Evolutionary conservation across 2,329 filamentous ascomycete species (phyloP), one percentile per base, ranked within the genome.

Genomic region (Coleophoma crateriformis): DNA sequence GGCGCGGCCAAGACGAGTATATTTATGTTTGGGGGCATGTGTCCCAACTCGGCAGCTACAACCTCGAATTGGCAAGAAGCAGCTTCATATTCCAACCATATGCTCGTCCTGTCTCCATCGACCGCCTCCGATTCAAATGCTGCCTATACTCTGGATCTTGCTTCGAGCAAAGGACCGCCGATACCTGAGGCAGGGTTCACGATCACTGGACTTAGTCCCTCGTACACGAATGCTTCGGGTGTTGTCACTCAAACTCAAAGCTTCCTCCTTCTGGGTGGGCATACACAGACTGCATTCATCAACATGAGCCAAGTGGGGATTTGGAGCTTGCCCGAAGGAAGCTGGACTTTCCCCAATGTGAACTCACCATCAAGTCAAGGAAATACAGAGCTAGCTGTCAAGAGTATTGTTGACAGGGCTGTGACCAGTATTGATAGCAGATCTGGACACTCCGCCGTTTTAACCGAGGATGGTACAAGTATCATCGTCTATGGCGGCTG

Each of bases 271-370:
- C 71, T 96, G 14, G 92, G 91, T 38, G 92, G 92, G 0, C 90
- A 96, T 64, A 95, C 90, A 0, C 75, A 82, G 58, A 68, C 74
- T 14, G 91, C 90, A 0, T 96, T 96, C 64, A 85, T 96, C 70
- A 95, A 96, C 66, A 96, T 95, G 86, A 95, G 89, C 50, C 88
- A 90, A 40, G 81, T 92, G 1, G 92, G 90, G 0, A 72, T 96
- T 2, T 96, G 91, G 75, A 91, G 84, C 48, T 73, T 96, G 7
- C 92, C 92, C 0, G 87, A 95, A 61, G 84, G 90, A 62, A 85
- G 80, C 47, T 97, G 92, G 92, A 85, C 82, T 27, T 96, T 92
- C 64, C 72, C 95, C 22, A 74, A 77, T 1, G 81, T 91, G n/a
- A 71, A 77, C 13, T 67, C 71, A 4, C 70, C 75, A 2, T 51